These are phyloP conservation scores for Russula sp. DNA, from an alignment of 768 basidiomycete species.

Conservation along the genomic window DNA sequence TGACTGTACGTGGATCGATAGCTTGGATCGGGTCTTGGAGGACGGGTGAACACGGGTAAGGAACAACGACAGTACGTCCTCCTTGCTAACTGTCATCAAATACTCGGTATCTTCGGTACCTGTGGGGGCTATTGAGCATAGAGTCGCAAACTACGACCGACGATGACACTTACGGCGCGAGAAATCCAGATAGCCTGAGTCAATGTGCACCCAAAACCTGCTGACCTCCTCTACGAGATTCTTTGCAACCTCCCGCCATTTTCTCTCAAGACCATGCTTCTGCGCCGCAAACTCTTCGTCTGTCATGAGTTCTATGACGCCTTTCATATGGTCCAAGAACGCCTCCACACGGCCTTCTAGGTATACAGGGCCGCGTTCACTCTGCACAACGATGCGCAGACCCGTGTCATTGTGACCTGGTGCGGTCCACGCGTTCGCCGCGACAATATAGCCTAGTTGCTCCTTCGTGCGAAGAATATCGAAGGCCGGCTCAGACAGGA, in stretches of 20 bases:
- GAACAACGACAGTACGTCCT: constrained; percentile 74
- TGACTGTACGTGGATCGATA: constrained; percentile 79
- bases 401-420: constrained; percentile 70
- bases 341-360: constrained; percentile 86
- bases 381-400: constrained; percentile 82
- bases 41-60: constrained; percentile 63
- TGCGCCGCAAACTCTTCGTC: constrained; percentile 76
- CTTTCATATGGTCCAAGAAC: constrained; percentile 76
- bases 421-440: constrained; percentile 53
- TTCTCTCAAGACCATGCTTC: constrained; percentile 69
- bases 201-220: constrained; percentile 69
- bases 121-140: constrained; percentile 35
- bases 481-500: constrained; percentile 90
- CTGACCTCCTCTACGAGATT: constrained; percentile 78
- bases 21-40: constrained; percentile 69
- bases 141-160: not conserved
- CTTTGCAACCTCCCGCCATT: constrained; percentile 84
- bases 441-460: constrained; percentile 93
- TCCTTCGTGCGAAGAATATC: constrained; percentile 89
- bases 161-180: constrained; percentile 57
- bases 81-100: constrained; percentile 63
- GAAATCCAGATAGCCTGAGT: constrained; percentile 84
- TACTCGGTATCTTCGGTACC: constrained; percentile 70
- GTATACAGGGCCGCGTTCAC: constrained; percentile 74
- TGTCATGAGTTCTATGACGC: constrained; percentile 62